Evolutionary conservation across 2,329 filamentous ascomycete genomes (phyloP).

Genomic region (Lasiodiplodia gonubiensis): DNA sequence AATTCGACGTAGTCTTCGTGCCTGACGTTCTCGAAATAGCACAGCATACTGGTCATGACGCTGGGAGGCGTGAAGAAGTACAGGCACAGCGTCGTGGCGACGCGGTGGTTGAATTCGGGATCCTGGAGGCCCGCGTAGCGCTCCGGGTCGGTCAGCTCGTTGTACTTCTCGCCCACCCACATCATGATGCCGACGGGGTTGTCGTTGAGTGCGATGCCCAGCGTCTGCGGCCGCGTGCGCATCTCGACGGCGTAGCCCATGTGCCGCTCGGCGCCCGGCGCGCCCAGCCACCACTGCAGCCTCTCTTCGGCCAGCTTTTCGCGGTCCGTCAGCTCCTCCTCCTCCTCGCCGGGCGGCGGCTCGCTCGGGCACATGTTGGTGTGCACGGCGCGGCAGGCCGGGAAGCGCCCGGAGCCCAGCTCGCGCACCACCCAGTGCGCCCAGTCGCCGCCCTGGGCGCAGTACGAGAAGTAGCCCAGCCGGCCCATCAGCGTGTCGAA

Average conservation of each 20-base stretch:
- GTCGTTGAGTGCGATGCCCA: conserved; percentile 51
- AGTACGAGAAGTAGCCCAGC: conserved; percentile 49
- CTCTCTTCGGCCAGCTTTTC: conserved; percentile 42
- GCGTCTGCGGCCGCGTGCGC: conserved; percentile 52
- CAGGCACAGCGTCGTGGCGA: conserved; percentile 33
- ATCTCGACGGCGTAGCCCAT: conserved; percentile 52
- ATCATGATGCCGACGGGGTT: conserved; percentile 53
- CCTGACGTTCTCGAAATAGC: conserved; percentile 48
- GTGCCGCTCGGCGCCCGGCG: conserved; percentile 43
- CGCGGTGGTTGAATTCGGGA: conserved; percentile 39
- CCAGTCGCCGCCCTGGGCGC: conserved; percentile 50
- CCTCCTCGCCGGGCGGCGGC: conserved; percentile 38
- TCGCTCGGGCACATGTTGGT: conserved; percentile 50
- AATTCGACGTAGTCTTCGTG: conserved; percentile 48
- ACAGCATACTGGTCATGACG: conserved; percentile 46
- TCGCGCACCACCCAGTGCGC: conserved; percentile 50
- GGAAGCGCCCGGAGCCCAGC: conserved; percentile 43
- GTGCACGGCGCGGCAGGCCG: conserved; percentile 49
- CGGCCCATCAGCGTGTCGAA: conserved; percentile 49
- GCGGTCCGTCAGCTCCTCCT: conserved; percentile 38
- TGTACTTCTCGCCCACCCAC: conserved; percentile 53
- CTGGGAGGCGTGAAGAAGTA: conserved; percentile 47
- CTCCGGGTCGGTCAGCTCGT: conserved; percentile 45
- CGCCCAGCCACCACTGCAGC: conserved; percentile 42
- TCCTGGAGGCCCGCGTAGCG: conserved; percentile 38